Percentiles rank a stretch among this genome's conserved stretches.
These are phyloP conservation scores for Aspergillus thermomutatus DNA, from an alignment of 2,329 filamentous ascomycete species.

Conservation along the genomic window DNA sequence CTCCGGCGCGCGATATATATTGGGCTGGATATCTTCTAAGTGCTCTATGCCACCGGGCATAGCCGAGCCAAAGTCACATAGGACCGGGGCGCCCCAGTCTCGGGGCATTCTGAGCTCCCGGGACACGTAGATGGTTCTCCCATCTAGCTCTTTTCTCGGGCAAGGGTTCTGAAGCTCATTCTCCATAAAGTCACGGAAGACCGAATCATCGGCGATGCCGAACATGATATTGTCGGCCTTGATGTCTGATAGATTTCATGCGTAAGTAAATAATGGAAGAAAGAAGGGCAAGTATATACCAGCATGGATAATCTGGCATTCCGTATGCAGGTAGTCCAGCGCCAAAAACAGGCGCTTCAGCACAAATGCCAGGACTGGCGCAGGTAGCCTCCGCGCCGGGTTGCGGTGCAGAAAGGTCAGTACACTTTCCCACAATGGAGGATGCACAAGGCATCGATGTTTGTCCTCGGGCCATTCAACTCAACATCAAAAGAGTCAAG, in stretches of 20 bases:
- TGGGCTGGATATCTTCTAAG: constrained; percentile 25
- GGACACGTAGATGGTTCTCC: constrained; percentile 44
- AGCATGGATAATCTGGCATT: constrained; percentile 44
- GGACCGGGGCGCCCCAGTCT: constrained; percentile 32
- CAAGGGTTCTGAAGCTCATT: constrained; percentile 30
- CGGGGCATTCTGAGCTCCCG: constrained; percentile 36
- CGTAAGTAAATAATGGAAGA: constrained; percentile 6
- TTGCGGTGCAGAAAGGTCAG: constrained; percentile 40
- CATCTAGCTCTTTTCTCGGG: constrained; percentile 43
- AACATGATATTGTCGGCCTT: constrained; percentile 50
- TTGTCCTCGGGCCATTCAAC: constrained; percentile 25
- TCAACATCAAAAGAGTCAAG: constrained; percentile 35
- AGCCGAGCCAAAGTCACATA: constrained; percentile 52
- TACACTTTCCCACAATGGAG: constrained; percentile 45
- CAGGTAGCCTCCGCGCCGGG: constrained; percentile 35
- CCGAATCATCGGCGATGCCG: constrained; percentile 38
- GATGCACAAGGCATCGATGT: constrained; percentile 38
- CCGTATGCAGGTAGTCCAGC: constrained; percentile 46
- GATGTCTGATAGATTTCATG: constrained; percentile 36
- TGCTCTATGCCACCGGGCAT: constrained; percentile 36
- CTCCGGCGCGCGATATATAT: constrained; percentile 40
- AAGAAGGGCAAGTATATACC: too few relatives aligned
- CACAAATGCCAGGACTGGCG: constrained; percentile 31
- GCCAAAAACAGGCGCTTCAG: constrained; percentile 43
- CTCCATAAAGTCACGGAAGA: constrained; percentile 11